A percentile compares a stretch with the other conserved stretches of the same genome.
Evolutionary conservation across 2,329 filamentous ascomycete species (phyloP).

Genomic region (Sporothrix globosa): DNA sequence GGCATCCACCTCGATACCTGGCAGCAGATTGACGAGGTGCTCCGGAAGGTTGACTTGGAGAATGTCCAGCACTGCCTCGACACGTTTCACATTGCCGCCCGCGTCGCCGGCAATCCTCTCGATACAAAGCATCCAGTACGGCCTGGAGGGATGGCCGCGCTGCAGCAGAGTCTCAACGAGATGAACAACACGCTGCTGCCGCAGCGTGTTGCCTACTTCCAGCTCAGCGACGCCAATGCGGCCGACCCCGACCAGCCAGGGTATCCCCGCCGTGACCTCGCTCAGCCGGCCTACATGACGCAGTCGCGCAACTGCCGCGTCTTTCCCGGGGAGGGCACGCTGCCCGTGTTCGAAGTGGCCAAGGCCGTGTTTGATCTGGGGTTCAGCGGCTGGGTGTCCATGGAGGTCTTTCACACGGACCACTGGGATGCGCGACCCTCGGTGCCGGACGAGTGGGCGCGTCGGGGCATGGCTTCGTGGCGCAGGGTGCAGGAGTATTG

Average conservation of each 20-base stretch:
- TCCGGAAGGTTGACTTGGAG: not conserved
- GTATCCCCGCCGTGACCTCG: constrained; percentile 3
- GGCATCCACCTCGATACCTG: constrained; percentile 15
- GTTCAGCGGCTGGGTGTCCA: constrained; percentile 3
- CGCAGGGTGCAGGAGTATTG: constrained; percentile 13
- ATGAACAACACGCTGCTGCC: not conserved
- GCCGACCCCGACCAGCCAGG: not conserved
- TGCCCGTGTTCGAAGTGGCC: constrained; percentile 16
- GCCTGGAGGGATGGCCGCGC: not conserved
- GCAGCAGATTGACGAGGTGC: constrained; percentile 11
- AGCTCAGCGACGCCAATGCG: constrained; percentile 9
- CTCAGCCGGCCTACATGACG: constrained; percentile 7
- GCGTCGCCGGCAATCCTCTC: constrained; percentile 11
- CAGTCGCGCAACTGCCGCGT: constrained; percentile 20
- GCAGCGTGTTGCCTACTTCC: not conserved
- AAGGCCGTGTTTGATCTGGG: constrained; percentile 15
- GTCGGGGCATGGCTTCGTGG: constrained; percentile 14
- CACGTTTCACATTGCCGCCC: constrained; percentile 10
- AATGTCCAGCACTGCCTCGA: constrained; percentile 19
- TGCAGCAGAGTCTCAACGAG: not conserved
- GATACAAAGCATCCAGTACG: not conserved
- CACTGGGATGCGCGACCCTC: not conserved
- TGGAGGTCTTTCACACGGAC: constrained; percentile 20
- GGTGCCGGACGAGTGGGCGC: constrained; percentile 9
- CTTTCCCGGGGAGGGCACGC: constrained; percentile 13